Conservation (phyloP, 192 early-diverging fungal genomes). For the Podila clonocystis region DNA sequence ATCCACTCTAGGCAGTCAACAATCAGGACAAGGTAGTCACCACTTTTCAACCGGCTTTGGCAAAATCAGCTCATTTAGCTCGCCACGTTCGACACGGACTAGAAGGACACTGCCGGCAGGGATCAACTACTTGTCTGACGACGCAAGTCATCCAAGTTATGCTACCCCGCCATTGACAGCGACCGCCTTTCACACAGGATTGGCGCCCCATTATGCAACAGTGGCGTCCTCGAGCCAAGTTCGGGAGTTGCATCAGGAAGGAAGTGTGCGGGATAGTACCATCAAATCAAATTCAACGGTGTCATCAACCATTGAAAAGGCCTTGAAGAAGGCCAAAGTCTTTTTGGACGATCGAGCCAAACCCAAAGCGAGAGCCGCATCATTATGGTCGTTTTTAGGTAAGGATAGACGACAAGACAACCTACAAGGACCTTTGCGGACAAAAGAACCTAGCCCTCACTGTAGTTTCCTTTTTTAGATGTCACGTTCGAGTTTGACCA, state of each 20-base stretch:
- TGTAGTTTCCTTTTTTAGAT: conserved; percentile 53
- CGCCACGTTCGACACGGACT: conserved; percentile 35
- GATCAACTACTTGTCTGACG: conserved; percentile 28
- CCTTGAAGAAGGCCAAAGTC: conserved; percentile 75
- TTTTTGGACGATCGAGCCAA: conserved; percentile 86
- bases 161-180: conserved; percentile 35
- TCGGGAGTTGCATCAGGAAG: conserved; percentile 31
- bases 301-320: conserved; percentile 63
- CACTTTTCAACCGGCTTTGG: conserved; percentile 31
- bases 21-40: not conserved
- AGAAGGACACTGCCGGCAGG: conserved; percentile 33
- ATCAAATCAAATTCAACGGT: conserved; percentile 22
- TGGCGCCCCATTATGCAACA: conserved; percentile 36
- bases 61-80: conserved; percentile 44
- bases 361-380: conserved; percentile 69
- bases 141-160: conserved; percentile 23
- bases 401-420: not conserved
- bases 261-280: conserved; percentile 9
- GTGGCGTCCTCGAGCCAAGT: conserved; percentile 25
- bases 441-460: not conserved
- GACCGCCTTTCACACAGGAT: conserved; percentile 36
- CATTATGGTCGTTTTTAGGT: conserved; percentile 80
- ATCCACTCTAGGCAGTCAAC: not conserved
- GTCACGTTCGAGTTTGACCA: conserved; percentile 75
- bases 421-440: not conserved